Evolutionary conservation across 164 flowering plant genomes (phyloP), one percentile per base, ranked within the genome.

Genomic region (Kalanchoe fedtschenkoi): DNA sequence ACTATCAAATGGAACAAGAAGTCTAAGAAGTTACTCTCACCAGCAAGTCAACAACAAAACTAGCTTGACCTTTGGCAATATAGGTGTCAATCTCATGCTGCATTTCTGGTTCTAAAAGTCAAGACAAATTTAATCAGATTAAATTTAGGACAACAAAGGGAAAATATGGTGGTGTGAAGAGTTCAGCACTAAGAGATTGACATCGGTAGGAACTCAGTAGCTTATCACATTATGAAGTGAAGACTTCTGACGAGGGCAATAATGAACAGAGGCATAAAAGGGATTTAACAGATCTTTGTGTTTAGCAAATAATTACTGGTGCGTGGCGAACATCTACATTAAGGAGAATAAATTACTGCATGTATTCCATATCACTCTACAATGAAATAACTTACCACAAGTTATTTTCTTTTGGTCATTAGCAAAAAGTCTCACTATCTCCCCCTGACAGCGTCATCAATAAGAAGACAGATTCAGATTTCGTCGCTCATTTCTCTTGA

Each of bases 391-490:
- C 87, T 77, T 75, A 92, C 98, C 96, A 80, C 96, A 88, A 44
- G 79, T 76, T 70, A 89, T 92, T 74, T 92, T 90, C 73, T 78
- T 86, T 74, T 84, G 89, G 64, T 86, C 84, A 73, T 92, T 88
- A 51, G 97, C 98, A 69, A 88, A 89, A 58, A 75, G 80, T 70
- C 77, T 80, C 74, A 89, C 95, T 63, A 89, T 53, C 13, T 92
- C 96, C 43, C 98, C 98, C 98, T 92, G 80, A 66, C n/a, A n/a
- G 63, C 32, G 35, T 62, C 47, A 14, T 19, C 28, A 62, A 62
- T 29, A 30, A 53, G 32, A 43, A 19, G 1, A 41, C 19, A n/a
- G n/a, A 65, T 15, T 19, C 26, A 43, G 51, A 29, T 17, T 5
- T 32, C 37, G 9, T 13, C 24, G 60, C 39, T 63, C 16, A 46